A percentile compares a stretch with the other conserved stretches of the same genome.
These are phyloP conservation scores for Gymnopilus junonius DNA, from an alignment of 768 basidiomycete species.

Conservation along the genomic window DNA sequence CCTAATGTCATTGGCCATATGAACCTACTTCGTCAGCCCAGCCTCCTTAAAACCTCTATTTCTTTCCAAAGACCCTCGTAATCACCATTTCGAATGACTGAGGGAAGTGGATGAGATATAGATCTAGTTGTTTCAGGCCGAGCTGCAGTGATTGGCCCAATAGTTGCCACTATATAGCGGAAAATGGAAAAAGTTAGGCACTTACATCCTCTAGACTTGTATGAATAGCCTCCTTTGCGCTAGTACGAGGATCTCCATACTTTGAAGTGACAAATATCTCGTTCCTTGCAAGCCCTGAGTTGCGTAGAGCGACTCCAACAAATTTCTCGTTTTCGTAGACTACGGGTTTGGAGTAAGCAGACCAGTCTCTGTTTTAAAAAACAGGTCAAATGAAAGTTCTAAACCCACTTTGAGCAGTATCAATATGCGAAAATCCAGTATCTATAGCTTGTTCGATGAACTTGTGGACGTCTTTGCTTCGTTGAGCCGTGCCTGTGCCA, in stretches of 20 bases:
- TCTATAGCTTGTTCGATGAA: constrained; percentile 63
- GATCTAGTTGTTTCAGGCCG: constrained; percentile 60
- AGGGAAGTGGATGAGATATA: constrained; percentile 73
- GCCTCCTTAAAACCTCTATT: constrained; percentile 58
- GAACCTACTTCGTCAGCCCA: constrained; percentile 46
- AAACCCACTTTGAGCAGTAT: constrained; percentile 58
- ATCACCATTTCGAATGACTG: constrained; percentile 30
- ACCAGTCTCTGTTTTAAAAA: background rate
- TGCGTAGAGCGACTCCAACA: constrained; percentile 44
- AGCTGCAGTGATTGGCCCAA: constrained; percentile 44
- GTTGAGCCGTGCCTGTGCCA: constrained; percentile 56
- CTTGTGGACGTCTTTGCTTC: constrained; percentile 51
- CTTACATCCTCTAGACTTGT: constrained; percentile 55
- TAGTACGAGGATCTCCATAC: constrained; percentile 39
- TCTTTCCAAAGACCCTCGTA: constrained; percentile 53
- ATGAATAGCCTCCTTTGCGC: constrained; percentile 45
- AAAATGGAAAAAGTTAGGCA: background rate
- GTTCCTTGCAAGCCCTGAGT: constrained; percentile 48
- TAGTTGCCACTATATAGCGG: background rate
- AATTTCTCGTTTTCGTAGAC: constrained; percentile 41
- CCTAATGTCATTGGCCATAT: background rate
- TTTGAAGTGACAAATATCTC: constrained; percentile 61
- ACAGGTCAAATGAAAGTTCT: background rate
- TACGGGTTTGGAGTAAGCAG: constrained; percentile 16
- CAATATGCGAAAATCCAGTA: constrained; percentile 64